phyloP scores from a whole-genome alignment of 2,329 filamentous ascomycete genomes.

The Ceratocystis ficicola region DNA sequence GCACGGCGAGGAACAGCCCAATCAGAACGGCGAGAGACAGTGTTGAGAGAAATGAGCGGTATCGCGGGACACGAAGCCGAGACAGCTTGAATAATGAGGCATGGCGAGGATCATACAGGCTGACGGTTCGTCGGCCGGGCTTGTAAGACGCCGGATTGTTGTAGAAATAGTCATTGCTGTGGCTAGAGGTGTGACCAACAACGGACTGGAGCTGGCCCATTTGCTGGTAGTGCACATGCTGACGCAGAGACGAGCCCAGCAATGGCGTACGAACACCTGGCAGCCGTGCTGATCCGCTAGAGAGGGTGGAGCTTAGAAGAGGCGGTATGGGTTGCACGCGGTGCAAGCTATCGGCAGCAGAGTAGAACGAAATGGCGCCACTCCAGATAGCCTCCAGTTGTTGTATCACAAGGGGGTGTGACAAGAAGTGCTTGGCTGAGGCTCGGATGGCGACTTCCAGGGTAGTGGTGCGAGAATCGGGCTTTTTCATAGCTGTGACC shows the following conservation, averaged over 20 bases:
- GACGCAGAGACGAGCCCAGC: conserved; percentile 10
- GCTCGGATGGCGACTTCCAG: conserved; percentile 87
- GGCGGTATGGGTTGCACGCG: conserved; percentile 36
- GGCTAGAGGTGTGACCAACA: neutral
- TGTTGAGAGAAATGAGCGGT: conserved; percentile 81
- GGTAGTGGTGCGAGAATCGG: conserved; percentile 64
- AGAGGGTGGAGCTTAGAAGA: conserved; percentile 13
- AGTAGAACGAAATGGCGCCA: conserved; percentile 88
- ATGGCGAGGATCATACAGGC: conserved; percentile 78
- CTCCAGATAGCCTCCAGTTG: conserved; percentile 97
- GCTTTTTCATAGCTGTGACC: conserved; percentile 29
- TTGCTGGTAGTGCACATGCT: conserved; percentile 17
- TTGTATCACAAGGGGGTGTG: conserved; percentile 82
- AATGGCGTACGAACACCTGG: conserved; percentile 20
- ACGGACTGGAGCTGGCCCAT: neutral
- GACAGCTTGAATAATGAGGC: conserved; percentile 88
- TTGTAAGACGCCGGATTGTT: conserved; percentile 25
- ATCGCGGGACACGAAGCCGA: conserved; percentile 76
- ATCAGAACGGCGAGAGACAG: conserved; percentile 76
- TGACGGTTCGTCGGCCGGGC: conserved; percentile 55
- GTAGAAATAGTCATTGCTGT: conserved; percentile 23
- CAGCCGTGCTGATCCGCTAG: neutral
- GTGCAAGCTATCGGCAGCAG: conserved; percentile 73
- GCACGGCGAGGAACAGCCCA: conserved; percentile 71
- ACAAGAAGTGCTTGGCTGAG: conserved; percentile 82